Percentiles rank a stretch among this genome's conserved stretches.
Conservation (phyloP, 345 rosid genomes). For the Geranium rotundifolium region DNA sequence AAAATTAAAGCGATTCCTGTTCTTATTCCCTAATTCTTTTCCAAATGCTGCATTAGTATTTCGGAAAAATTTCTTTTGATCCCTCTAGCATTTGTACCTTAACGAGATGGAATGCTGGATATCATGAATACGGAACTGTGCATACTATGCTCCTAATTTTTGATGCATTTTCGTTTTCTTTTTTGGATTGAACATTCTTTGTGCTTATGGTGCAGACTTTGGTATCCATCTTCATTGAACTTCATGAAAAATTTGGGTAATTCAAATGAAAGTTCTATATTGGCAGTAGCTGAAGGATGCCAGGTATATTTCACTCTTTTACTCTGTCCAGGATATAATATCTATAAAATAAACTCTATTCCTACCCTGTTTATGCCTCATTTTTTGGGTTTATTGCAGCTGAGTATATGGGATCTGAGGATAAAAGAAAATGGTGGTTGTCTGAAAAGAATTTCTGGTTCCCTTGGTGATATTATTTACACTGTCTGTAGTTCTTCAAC, state of each 20-base stretch:
- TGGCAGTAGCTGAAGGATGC: constrained; percentile 56
- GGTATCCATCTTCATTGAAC: constrained; percentile 52
- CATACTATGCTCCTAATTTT: no score
- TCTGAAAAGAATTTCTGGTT: constrained; percentile 42
- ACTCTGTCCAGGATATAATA: no score
- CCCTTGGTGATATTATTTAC: constrained; percentile 44
- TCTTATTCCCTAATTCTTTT: no score
- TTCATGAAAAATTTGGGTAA: constrained; percentile 31
- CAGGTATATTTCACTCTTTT: constrained; percentile 26
- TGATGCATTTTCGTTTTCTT: neutral
- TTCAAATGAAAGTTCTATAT: constrained; percentile 30
- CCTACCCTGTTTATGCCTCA: no score
- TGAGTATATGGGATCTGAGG: constrained; percentile 52
- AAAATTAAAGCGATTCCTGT: no score
- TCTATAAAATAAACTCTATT: neutral
- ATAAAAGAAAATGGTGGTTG: constrained; percentile 66
- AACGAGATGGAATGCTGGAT: no score
- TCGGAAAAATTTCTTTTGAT: no score
- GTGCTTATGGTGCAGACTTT: constrained; percentile 33
- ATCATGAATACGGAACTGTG: no score
- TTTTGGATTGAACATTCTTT: constrained; percentile 1
- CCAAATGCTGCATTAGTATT: no score
- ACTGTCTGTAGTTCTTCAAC: constrained; percentile 45
- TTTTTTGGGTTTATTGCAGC: constrained; percentile 25
- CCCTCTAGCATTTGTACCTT: no score